Conservation (phyloP, 208 protist genomes). For the Herpetomonas tarakana region DNA sequence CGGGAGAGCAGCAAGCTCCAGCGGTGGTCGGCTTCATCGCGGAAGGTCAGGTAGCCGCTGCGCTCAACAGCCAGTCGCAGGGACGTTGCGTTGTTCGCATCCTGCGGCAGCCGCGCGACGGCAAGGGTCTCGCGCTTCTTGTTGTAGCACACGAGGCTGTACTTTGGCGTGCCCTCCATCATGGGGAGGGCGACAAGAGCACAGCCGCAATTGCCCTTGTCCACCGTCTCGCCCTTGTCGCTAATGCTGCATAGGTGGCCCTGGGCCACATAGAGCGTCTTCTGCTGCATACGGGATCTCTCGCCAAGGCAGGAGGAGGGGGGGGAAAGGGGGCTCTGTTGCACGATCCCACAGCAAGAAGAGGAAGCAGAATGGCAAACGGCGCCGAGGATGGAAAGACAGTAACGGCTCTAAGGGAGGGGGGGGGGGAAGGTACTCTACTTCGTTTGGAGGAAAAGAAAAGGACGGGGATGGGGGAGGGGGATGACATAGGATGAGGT, state of each 20-base stretch:
- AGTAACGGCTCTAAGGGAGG: too few species aligned
- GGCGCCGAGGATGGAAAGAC: too few species aligned
- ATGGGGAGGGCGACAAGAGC: slow-evolving; percentile 54
- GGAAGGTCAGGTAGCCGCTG: slow-evolving; percentile 67
- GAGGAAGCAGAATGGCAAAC: slow-evolving; percentile 1
- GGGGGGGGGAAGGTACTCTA: too few species aligned
- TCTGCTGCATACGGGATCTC: slow-evolving; percentile 49
- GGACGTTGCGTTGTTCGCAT: slow-evolving; percentile 38
- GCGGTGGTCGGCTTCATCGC: slow-evolving; percentile 41
- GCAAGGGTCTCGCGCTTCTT: slow-evolving; percentile 59
- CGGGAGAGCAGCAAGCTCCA: slow-evolving; percentile 60
- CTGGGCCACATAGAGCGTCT: slow-evolving; percentile 55
- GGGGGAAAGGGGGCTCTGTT: too few species aligned
- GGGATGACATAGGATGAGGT: neutral
- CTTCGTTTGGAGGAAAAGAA: neutral
- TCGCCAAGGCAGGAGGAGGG: neutral
- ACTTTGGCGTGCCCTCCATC: slow-evolving; percentile 36
- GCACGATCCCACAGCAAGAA: slow-evolving; percentile 7
- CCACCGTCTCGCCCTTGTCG: slow-evolving; percentile 35
- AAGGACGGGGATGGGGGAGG: neutral
- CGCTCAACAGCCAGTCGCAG: slow-evolving; percentile 40
- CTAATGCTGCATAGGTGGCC: slow-evolving; percentile 46
- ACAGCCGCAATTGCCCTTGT: slow-evolving; percentile 59
- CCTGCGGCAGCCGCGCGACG: slow-evolving; percentile 37
- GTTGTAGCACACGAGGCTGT: slow-evolving; percentile 84